A percentile compares a stretch with the other conserved stretches of the same genome.
These are phyloP conservation scores for Blastobotrys malaysiensis DNA, from an alignment of 1,139 yeast species.

Conservation along the genomic window DNA sequence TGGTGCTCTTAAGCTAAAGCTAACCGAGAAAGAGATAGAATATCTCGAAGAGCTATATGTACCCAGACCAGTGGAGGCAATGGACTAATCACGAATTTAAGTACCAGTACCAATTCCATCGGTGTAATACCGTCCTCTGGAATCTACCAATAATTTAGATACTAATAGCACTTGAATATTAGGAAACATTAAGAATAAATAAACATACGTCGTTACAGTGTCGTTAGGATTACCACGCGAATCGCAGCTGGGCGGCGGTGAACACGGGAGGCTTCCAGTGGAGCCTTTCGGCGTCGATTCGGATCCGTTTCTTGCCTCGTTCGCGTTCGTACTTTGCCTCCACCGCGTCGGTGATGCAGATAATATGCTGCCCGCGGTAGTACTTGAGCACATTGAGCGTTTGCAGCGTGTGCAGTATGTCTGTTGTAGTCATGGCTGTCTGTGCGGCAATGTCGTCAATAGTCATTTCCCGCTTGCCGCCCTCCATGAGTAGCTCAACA, in stretches of 20 bases:
- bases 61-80: no score
- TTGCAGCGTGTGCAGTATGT: slow-evolving; percentile 86
- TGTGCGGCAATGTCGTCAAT: slow-evolving; percentile 85
- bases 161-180: no score
- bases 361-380: slow-evolving; percentile 93
- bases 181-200: no score
- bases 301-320: slow-evolving; percentile 68
- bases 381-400: slow-evolving; percentile 85
- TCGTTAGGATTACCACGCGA: slow-evolving; percentile 65
- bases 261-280: slow-evolving; percentile 95
- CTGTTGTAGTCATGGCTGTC: slow-evolving; percentile 95
- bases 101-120: no score
- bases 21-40: no score
- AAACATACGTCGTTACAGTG: not conserved
- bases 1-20: no score
- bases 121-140: no score
- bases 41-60: no score
- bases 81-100: no score
- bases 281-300: slow-evolving; percentile 64
- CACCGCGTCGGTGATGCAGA: slow-evolving; percentile 82
- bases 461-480: slow-evolving; percentile 60
- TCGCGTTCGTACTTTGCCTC: slow-evolving; percentile 70
- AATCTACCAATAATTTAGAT: no score
- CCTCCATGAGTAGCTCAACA: slow-evolving; percentile 67
- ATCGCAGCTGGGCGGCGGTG: slow-evolving; percentile 91